Evolutionary conservation across 2,329 filamentous ascomycete genomes (phyloP), one percentile per base, ranked within the genome.

Genomic region (Lecanicillium sp.): DNA sequence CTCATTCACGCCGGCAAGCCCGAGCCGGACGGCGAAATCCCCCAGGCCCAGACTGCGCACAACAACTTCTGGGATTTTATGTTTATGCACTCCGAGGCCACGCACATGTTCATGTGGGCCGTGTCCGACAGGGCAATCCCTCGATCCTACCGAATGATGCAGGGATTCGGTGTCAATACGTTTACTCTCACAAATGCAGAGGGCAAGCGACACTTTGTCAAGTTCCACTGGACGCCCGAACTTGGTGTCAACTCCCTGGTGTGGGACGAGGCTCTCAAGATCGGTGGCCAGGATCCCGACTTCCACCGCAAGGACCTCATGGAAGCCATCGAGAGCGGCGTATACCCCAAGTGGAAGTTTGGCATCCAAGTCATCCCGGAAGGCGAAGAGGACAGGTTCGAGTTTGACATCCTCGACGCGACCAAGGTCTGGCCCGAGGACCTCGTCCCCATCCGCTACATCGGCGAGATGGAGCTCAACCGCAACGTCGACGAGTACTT

Each of bases 381-480:
- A 54, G 74, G 74, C 8, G 75, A 82, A 41, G 79, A 87, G 60
- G 73, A 91, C 52, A 79, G 87, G 14, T 94, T 91, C 52, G 87
- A 91, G 6, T 91, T 93, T 52, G 88, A 93, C 58, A 84, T 91
- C 24, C 77, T 94, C 2, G 88, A 94, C 55, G 83, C 87, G 1
- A 94, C 88, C 30, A 93, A 94, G 68, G 66, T 91, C 21, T 93
- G 87, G 87, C 88, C 87, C 0, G 86, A 93, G 60, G 84, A 91
- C 11, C 66, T 82, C 0, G 71, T 90, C 0, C 87, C 87, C 0
- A 74, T 91, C 17, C 77, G 84, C 7, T 87, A 88, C 60, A 86
- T 94, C 48, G 88, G 87, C 32, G 79, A 90, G 63, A 62, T 94
- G 1, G 83, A 90, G 60, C 75, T 94, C 5, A 90, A 93, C 71